A percentile compares a stretch with the other conserved stretches of the same genome.
These are phyloP conservation scores for Vitis rotundifolia DNA, from an alignment of 164 flowering plant species.

Conservation along the genomic window DNA sequence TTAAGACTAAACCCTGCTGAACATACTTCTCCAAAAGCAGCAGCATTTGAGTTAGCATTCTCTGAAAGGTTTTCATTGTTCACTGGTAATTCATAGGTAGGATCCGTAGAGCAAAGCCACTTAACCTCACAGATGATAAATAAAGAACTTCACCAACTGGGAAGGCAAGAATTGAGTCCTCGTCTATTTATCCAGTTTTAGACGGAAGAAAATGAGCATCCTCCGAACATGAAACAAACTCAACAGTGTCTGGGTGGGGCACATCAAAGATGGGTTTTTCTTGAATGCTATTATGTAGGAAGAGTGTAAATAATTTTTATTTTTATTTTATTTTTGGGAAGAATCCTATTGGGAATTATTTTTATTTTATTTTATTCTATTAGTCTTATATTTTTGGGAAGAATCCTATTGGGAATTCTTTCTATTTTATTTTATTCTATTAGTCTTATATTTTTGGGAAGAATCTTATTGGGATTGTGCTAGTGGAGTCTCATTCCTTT, in stretches of 20 bases:
- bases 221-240: slow-evolving; percentile 15
- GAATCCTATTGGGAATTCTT: too few relatives aligned
- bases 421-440: too few relatives aligned
- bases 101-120: slow-evolving; percentile 15
- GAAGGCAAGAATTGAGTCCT: slow-evolving; percentile 26
- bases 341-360: too few relatives aligned
- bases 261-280: neutral
- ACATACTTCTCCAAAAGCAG: slow-evolving; percentile 18
- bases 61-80: slow-evolving; percentile 24
- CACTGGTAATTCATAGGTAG: slow-evolving; percentile 21
- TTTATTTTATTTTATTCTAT: too few relatives aligned
- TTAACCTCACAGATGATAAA: slow-evolving; percentile 23
- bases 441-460: too few relatives aligned
- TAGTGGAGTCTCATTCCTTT: too few relatives aligned
- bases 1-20: slow-evolving; percentile 14
- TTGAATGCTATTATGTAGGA: too few relatives aligned
- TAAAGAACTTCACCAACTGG: slow-evolving; percentile 28
- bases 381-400: too few relatives aligned
- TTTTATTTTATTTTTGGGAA: too few relatives aligned
- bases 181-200: slow-evolving; percentile 21
- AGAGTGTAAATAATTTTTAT: too few relatives aligned
- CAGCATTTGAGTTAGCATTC: slow-evolving; percentile 10
- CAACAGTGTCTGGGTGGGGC: slow-evolving; percentile 9
- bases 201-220: slow-evolving; percentile 20
- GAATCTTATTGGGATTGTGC: too few relatives aligned